These are phyloP conservation scores for Zopfochytrium polystomum DNA, from an alignment of 371 early-diverging fungal species.

Conservation along the genomic window DNA sequence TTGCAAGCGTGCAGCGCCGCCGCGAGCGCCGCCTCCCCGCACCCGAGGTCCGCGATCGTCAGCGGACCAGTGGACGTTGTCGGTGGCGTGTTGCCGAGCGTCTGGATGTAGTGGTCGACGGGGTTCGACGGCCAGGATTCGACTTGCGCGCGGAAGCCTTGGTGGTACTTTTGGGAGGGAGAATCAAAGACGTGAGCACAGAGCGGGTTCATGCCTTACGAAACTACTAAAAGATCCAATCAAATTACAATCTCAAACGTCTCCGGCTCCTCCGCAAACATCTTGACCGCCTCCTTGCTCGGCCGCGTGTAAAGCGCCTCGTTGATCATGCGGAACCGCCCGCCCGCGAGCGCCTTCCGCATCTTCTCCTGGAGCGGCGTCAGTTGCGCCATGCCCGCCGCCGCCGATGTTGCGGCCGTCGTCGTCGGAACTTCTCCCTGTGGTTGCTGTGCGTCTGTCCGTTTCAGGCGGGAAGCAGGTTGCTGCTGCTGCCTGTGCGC, in stretches of 20 bases:
- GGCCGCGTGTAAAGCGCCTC: slow-evolving; percentile 89
- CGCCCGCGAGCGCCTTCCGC: slow-evolving; percentile 66
- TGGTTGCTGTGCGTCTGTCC: no score
- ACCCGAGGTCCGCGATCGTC: slow-evolving; percentile 95
- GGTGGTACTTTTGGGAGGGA: slow-evolving; percentile 71
- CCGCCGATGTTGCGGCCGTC: not conserved
- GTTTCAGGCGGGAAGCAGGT: no score
- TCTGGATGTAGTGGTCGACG: slow-evolving; percentile 77
- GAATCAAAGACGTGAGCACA: not conserved
- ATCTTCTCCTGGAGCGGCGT: slow-evolving; percentile 77
- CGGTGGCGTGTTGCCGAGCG: slow-evolving; percentile 47
- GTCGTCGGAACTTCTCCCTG: no score
- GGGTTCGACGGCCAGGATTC: slow-evolving; percentile 97
- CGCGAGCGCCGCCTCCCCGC: slow-evolving; percentile 95
- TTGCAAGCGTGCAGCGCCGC: slow-evolving; percentile 52
- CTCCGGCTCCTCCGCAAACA: slow-evolving; percentile 81
- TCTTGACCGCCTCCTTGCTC: slow-evolving; percentile 66
- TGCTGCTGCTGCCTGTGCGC: no score
- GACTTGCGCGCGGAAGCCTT: slow-evolving; percentile 93
- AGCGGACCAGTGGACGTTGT: slow-evolving; percentile 14
- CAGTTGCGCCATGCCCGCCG: slow-evolving; percentile 30
- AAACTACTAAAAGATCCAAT: no score
- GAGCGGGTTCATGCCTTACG: no score
- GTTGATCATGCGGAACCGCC: slow-evolving; percentile 92
- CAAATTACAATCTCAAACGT: slow-evolving; percentile 77